Evolutionary conservation across 768 basidiomycete genomes (phyloP), one percentile per base, ranked within the genome.

Genomic region (Pulveroboletus frians): DNA sequence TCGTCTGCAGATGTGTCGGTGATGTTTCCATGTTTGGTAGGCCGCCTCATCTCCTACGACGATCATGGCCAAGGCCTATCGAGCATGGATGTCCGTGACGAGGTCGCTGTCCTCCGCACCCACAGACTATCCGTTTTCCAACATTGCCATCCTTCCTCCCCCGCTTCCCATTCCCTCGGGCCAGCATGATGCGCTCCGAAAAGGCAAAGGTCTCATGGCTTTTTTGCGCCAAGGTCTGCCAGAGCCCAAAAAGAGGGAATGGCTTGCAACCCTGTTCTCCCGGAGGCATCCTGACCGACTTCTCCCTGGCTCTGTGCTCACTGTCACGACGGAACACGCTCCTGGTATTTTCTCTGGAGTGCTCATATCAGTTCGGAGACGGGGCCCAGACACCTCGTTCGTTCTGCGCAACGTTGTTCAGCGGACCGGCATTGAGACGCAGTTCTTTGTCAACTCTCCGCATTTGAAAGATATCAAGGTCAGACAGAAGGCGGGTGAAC

Each of bases 371-470:
- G 78, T 94, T 56, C 81, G 90, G 44, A 79, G 90, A 59, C 80
- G 87, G 34, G 94, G 93, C 1, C 76, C 81, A 26, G 90, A 92
- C 70, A 92, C 91, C 23, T 86, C 84, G n/a, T 88, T 98, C 63
- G 75, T 84, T 46, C 71, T 98, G 44, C 80, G 95, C 55, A 97
- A 97, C 69, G 80, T 96, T 56, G 78, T 98, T 45, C 87, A 91
- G 59, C 78, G 92, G 54, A 91, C 87, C 11, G 94, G 93, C 11
- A 86, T 96, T 34, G 95, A 97, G 75, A 85, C 91, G 85, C 86
- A 85, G 62, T 88, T 91, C 71, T 92, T 85, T 66, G 81, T 84
- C 55, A 83, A 80, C 61, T 89, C 87, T 44, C 94, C 95, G 26
- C 80, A 90, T 63, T 61, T 98, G 69, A 91, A 89, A 75, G 83